Evolutionary conservation across 2,329 filamentous ascomycete genomes (phyloP).

Genomic region (Stemphylium beticola): DNA sequence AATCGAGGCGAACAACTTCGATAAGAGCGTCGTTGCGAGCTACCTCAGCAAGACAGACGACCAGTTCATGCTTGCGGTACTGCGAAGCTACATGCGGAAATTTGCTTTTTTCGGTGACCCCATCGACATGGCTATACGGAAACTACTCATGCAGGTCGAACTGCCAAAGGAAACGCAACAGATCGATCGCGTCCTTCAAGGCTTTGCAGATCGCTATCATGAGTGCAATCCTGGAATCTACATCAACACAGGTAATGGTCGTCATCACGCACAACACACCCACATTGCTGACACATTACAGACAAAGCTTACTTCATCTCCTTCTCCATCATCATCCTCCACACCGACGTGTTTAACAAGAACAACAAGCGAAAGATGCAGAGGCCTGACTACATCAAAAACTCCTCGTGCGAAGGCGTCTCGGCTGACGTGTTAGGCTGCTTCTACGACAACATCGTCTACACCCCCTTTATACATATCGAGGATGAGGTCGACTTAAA

Average conservation of each 20-base stretch:
- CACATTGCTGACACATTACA: constrained; percentile 28
- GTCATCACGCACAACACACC: not conserved
- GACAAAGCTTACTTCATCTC: constrained; percentile 99
- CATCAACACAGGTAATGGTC: constrained; percentile 66
- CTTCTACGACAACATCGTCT: constrained; percentile 98
- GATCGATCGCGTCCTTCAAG: constrained; percentile 91
- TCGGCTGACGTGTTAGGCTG: constrained; percentile 91
- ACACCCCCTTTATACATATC: constrained; percentile 97
- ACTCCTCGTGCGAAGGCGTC: constrained; percentile 90
- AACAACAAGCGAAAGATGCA: constrained; percentile 99
- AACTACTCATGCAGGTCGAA: constrained; percentile 95
- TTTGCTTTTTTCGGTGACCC: constrained; percentile 97
- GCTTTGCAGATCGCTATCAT: constrained; percentile 95
- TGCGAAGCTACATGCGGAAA: constrained; percentile 93
- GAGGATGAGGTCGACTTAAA: constrained; percentile 88
- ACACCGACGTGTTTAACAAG: constrained; percentile 99
- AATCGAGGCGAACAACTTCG: constrained; percentile 78
- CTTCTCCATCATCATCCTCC: constrained; percentile 93
- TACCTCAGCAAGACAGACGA: constrained; percentile 87
- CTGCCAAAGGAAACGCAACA: constrained; percentile 97
- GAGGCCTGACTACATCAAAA: constrained; percentile 92
- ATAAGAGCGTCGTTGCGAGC: constrained; percentile 81
- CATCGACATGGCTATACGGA: constrained; percentile 96
- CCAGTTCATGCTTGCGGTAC: constrained; percentile 78
- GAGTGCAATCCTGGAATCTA: constrained; percentile 99